Evolutionary conservation across 441 rosid genomes (phyloP).

Genomic region (Erodium moschatum): DNA sequence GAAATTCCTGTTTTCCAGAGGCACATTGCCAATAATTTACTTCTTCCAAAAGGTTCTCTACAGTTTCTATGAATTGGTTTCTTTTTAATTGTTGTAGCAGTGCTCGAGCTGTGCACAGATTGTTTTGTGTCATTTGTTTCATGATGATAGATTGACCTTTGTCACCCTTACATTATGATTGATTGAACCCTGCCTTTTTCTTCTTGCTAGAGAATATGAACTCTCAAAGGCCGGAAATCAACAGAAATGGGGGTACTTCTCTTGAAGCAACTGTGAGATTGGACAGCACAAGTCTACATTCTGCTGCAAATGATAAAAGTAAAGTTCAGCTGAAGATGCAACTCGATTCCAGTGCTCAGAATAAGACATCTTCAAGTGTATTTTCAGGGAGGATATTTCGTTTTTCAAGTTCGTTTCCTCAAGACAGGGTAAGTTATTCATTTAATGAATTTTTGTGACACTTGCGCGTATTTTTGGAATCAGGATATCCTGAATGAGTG

Average conservation of each 20-base stretch:
- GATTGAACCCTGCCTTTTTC: slow-evolving; percentile 4
- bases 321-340: slow-evolving; percentile 33
- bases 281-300: slow-evolving; percentile 28
- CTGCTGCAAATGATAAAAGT: slow-evolving; percentile 28
- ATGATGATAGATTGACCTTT: slow-evolving; percentile 14
- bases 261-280: slow-evolving; percentile 29
- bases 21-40: slow-evolving; percentile 67
- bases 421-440: slow-evolving; percentile 59
- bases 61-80: slow-evolving; percentile 19
- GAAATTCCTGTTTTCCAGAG: slow-evolving; percentile 54
- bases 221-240: slow-evolving; percentile 29
- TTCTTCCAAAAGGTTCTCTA: slow-evolving; percentile 76
- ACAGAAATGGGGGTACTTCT: slow-evolving; percentile 26
- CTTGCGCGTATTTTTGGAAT: slow-evolving; percentile 14
- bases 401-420: slow-evolving; percentile 71
- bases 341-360: slow-evolving; percentile 31
- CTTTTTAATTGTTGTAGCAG: slow-evolving; percentile 14
- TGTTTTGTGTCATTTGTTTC: slow-evolving; percentile 14
- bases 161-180: background rate
- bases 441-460: slow-evolving; percentile 1
- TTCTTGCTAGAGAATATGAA: slow-evolving; percentile 25
- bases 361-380: slow-evolving; percentile 36
- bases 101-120: slow-evolving; percentile 15
- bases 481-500: background rate
- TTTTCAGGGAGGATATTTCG: slow-evolving; percentile 68